phyloP scores from a whole-genome alignment of 2,329 filamentous ascomycete species.

The Colletotrichum paranaense region DNA sequence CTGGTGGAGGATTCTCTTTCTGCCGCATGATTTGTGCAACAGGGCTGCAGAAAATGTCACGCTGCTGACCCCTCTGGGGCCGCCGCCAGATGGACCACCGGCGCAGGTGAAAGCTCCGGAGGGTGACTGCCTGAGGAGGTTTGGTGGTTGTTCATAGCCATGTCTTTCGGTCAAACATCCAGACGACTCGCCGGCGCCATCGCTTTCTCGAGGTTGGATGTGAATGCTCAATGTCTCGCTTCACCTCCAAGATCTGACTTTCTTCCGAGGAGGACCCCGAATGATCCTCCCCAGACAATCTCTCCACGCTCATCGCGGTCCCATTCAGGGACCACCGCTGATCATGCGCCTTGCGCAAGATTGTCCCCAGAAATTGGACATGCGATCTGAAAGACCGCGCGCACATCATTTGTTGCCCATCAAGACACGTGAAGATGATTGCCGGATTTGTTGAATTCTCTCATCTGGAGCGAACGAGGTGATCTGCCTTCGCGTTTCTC shows the following conservation, averaged over 20 bases:
- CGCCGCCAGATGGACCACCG: constrained; percentile 28
- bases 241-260: constrained; percentile 4
- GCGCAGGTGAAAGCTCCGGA: constrained; percentile 13
- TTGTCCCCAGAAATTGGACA: constrained; percentile 1
- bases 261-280: neutral
- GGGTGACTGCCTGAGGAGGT: neutral
- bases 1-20: constrained; percentile 29
- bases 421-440: neutral
- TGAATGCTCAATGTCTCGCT: neutral
- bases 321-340: constrained; percentile 21
- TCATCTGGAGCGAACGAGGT: neutral
- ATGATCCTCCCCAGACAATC: neutral
- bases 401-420: neutral
- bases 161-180: neutral
- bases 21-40: constrained; percentile 26
- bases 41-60: constrained; percentile 34
- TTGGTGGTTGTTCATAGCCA: neutral
- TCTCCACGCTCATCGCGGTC: neutral
- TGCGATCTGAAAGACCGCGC: neutral
- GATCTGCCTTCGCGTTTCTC: constrained; percentile 1
- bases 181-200: neutral
- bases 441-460: neutral
- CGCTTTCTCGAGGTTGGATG: neutral
- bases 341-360: constrained; percentile 24
- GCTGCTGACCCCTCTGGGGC: neutral